A percentile compares a stretch with the other conserved stretches of the same genome.
These are phyloP conservation scores for Cotoneaster glaucophyllus DNA, from an alignment of 306 rosid species.

Conservation along the genomic window DNA sequence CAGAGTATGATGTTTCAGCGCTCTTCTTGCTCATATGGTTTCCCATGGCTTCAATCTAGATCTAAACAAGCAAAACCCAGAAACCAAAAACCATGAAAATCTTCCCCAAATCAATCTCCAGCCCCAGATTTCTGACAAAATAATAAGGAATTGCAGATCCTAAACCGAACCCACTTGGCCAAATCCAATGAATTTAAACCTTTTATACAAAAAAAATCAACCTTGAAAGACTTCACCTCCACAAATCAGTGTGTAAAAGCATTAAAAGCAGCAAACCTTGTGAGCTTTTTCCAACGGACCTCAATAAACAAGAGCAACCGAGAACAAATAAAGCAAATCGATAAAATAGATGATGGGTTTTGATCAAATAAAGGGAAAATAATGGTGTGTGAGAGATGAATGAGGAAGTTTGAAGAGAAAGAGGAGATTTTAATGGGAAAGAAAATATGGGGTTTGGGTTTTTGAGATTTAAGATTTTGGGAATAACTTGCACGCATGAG, in stretches of 20 bases:
- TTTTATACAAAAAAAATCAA: not conserved
- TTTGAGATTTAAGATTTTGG: constrained; percentile 16
- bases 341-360: constrained; percentile 6
- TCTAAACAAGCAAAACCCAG: constrained; percentile 23
- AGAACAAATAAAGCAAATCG: constrained; percentile 18
- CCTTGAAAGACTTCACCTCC: not conserved
- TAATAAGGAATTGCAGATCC: not conserved
- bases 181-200: constrained; percentile 6
- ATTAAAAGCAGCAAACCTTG: not conserved
- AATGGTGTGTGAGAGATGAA: constrained; percentile 11
- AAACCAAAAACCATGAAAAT: constrained; percentile 1
- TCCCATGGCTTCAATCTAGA: constrained; percentile 57
- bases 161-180: constrained; percentile 12
- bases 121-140: not conserved
- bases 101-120: not conserved
- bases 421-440: constrained; percentile 25
- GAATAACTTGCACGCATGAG: constrained; percentile 93
- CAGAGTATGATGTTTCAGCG: constrained; percentile 18
- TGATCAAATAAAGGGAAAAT: constrained; percentile 7
- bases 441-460: constrained; percentile 18
- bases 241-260: not conserved
- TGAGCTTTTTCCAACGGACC: constrained; percentile 11
- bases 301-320: constrained; percentile 6
- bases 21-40: constrained; percentile 66
- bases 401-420: constrained; percentile 54